A percentile compares a stretch with the other conserved stretches of the same genome.
phyloP scores from a whole-genome alignment of 345 rosid genomes.

The Rubroshorea leprosula region DNA sequence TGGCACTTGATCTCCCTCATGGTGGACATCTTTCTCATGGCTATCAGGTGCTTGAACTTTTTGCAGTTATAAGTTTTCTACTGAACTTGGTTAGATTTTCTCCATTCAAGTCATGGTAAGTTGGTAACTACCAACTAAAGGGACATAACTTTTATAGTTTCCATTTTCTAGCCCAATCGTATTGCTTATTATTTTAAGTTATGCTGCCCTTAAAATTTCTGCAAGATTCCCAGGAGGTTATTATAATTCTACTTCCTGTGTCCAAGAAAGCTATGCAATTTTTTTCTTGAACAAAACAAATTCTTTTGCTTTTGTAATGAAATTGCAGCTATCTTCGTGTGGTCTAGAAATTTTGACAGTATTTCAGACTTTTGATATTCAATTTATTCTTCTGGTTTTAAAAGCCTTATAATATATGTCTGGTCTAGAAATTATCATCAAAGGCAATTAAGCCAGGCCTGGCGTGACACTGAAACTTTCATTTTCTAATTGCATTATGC shows the following conservation, averaged over 20 bases:
- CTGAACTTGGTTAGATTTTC: not conserved
- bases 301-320: no score
- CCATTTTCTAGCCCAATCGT: not conserved
- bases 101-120: no score
- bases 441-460: not conserved
- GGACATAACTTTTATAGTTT: not conserved
- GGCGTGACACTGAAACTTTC: constrained; percentile 5
- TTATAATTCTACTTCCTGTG: not conserved
- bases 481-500: constrained; percentile 20
- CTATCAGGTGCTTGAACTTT: constrained; percentile 82
- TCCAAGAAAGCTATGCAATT: no score
- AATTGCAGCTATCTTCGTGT: no score
- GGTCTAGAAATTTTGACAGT: not conserved
- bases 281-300: no score
- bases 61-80: not conserved
- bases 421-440: not conserved
- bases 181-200: not conserved
- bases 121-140: not conserved
- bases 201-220: not conserved
- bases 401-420: not conserved
- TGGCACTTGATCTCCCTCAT: constrained; percentile 98
- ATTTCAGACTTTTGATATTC: not conserved
- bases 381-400: not conserved
- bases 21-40: constrained; percentile 99
- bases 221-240: not conserved